Evolutionary conservation across 345 rosid species (phyloP).

Genomic region (Durio zibethinus): DNA sequence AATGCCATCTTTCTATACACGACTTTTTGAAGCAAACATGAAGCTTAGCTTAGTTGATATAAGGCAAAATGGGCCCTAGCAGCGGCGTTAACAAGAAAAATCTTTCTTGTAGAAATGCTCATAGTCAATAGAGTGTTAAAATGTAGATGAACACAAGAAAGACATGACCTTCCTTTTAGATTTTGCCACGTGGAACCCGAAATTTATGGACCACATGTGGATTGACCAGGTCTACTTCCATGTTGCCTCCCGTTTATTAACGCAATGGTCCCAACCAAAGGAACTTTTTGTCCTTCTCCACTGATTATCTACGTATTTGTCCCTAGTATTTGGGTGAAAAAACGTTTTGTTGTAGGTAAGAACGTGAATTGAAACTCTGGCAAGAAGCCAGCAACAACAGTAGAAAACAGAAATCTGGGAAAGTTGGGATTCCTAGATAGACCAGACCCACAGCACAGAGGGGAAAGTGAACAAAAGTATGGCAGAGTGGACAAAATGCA

Average conservation of each 20-base stretch:
- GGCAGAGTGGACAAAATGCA: neutral
- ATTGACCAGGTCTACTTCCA: neutral
- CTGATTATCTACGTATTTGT: neutral
- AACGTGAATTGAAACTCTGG: neutral
- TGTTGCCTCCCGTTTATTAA: neutral
- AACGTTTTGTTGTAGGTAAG: neutral
- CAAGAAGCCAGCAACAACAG: neutral
- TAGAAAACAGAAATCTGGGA: neutral
- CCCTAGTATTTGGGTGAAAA: neutral
- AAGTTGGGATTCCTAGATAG: neutral
- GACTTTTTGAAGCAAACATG: neutral
- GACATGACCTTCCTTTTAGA: neutral
- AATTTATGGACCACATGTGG: constrained; percentile 1
- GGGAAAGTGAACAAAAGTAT: neutral
- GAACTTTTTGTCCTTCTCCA: neutral
- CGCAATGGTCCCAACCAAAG: neutral
- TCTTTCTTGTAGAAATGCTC: neutral
- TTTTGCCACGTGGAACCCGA: neutral
- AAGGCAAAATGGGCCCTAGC: neutral
- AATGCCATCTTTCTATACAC: neutral
- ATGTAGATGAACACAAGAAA: neutral
- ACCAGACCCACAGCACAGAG: neutral
- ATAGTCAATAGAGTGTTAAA: neutral
- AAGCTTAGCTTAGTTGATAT: neutral
- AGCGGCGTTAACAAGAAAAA: neutral